These are phyloP conservation scores for Aegilops bicornis DNA, from an alignment of 176 grass and related monocot genomes.

Conservation along the genomic window DNA sequence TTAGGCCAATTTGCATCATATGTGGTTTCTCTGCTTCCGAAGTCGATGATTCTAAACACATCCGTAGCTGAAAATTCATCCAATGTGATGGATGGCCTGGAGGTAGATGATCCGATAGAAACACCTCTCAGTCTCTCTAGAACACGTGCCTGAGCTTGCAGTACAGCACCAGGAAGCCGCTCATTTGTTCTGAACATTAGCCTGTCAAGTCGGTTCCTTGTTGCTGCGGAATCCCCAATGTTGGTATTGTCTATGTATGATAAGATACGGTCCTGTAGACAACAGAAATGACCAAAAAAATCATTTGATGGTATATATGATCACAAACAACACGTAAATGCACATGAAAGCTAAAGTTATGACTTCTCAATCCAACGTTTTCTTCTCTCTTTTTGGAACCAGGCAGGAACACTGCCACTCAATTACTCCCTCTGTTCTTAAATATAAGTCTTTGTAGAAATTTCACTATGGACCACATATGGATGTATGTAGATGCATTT, in stretches of 20 bases:
- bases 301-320: not conserved
- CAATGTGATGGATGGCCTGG: slow-evolving; percentile 56
- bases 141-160: slow-evolving; percentile 82
- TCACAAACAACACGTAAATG: not conserved
- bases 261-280: slow-evolving; percentile 40
- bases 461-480: too few relatives aligned
- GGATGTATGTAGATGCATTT: too few relatives aligned
- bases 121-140: slow-evolving; percentile 78
- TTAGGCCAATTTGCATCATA: slow-evolving; percentile 18
- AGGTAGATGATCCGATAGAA: slow-evolving; percentile 59
- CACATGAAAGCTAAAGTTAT: not conserved
- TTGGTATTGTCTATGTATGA: slow-evolving; percentile 44
- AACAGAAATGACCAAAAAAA: slow-evolving; percentile 4
- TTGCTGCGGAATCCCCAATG: slow-evolving; percentile 41
- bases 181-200: slow-evolving; percentile 69
- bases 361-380: not conserved
- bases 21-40: slow-evolving; percentile 37
- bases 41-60: slow-evolving; percentile 53
- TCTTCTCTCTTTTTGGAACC: not conserved
- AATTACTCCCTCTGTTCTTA: not conserved
- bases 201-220: slow-evolving; percentile 57
- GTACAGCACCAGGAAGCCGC: slow-evolving; percentile 68
- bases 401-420: not conserved
- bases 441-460: too few relatives aligned
- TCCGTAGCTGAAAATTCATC: slow-evolving; percentile 56